Percentiles rank a stretch among this genome's conserved stretches.
These are phyloP conservation scores for Nannochloris sp. DNA, from an alignment of 139 green algal species.

Conservation along the genomic window DNA sequence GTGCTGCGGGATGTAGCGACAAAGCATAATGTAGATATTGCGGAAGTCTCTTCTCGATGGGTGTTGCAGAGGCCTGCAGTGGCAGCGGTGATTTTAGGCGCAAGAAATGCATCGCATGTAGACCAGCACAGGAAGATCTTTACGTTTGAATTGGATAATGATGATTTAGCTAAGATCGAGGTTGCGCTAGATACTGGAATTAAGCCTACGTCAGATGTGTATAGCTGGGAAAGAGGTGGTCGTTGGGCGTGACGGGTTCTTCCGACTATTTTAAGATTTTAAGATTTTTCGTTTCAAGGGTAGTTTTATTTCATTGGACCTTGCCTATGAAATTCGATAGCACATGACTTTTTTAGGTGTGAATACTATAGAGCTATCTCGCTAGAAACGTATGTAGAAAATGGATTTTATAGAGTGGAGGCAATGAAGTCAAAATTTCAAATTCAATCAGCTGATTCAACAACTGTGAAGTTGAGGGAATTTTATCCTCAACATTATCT, in stretches of 20 bases:
- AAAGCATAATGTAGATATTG: constrained; percentile 57
- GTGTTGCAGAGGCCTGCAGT: constrained; percentile 55
- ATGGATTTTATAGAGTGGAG: no score
- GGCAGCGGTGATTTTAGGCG: constrained; percentile 59
- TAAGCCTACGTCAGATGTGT: constrained; percentile 54
- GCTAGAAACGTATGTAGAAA: no score
- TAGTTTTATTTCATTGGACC: no score
- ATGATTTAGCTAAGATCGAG: constrained; percentile 50
- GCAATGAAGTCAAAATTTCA: no score
- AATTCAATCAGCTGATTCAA: no score
- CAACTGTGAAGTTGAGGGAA: no score
- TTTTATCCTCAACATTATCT: no score
- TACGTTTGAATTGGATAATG: constrained; percentile 48
- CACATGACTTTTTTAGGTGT: no score
- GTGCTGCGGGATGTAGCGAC: constrained; percentile 28
- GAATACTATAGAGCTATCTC: no score
- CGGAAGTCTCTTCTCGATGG: constrained; percentile 71
- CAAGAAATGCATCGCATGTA: constrained; percentile 63
- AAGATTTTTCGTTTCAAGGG: no score
- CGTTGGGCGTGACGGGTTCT: constrained; percentile 1
- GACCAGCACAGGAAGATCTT: constrained; percentile 55
- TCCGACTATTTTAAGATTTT: no score
- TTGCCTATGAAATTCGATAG: no score
- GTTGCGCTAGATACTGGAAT: constrained; percentile 44
- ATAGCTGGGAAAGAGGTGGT: constrained; percentile 69